Evolutionary conservation across 2,329 filamentous ascomycete genomes (phyloP), one percentile per base, ranked within the genome.

Genomic region (Lachnum nothofagi): DNA sequence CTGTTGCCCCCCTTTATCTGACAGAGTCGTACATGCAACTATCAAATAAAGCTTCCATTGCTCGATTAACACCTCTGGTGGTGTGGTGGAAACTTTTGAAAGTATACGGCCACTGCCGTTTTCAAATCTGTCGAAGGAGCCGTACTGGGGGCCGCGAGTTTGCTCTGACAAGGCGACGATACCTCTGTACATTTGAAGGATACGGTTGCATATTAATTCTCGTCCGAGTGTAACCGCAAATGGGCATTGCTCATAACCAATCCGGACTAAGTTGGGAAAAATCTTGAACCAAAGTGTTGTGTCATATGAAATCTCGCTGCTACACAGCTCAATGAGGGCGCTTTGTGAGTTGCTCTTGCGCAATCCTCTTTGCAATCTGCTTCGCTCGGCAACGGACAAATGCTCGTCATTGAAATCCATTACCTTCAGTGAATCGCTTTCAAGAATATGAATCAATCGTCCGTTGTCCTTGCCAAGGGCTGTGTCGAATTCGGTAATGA

Each of bases 41-140:
- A 96, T 91, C 22, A 98, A 76, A 66, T 97, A 97, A 2, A 97
- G 74, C 68, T 96, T 97, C 91, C 91, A 98, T 65, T 98, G 93
- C 67, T 97, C 94, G 50, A 98, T 82, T 49, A 96, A 76, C 19
- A 95, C 82, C 60, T 95, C 90, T 0, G 91, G 87, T 16, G 90
- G 86, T 1, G 85, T 84, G 2, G 82, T 85, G 50, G 78, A 82
- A 51, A 77, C 79, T 63, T 81, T 74, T 57, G 72, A 57, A 8
- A 62, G 54, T 20, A 65, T 44, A 6, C 64, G 57, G 16, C 61
- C 75, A 62, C 76, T 83, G 23, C 74, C 73, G 5, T 77, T 71
- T 42, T 83, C 79, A 16, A 57, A 62, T n/a, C 63, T 53, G 51
- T 64, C 62, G 46, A 60, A 64, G 14, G 78, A 72, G 46, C 82